Evolutionary conservation across 2,329 filamentous ascomycete genomes (phyloP).

Genomic region (Pseudogymnoascus destructans): DNA sequence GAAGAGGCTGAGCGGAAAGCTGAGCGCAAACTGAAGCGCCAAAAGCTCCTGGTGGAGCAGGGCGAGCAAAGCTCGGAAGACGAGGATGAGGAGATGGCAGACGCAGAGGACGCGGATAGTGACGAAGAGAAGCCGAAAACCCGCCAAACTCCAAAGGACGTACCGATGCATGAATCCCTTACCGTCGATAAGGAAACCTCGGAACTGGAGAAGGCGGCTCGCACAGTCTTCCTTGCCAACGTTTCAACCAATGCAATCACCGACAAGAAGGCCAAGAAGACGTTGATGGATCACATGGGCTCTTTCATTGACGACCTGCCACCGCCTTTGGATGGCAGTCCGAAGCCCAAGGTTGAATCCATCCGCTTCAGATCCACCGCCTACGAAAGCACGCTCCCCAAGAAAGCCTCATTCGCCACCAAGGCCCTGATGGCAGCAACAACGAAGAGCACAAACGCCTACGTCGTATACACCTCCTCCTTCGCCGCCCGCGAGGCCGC

Average conservation of each 20-base stretch:
- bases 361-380: conserved; percentile 89
- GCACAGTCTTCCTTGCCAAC: conserved; percentile 89
- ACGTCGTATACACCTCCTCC: conserved; percentile 71
- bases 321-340: conserved; percentile 31
- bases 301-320: conserved; percentile 52
- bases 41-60: conserved; percentile 33
- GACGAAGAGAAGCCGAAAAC: conserved; percentile 27
- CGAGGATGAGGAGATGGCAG: conserved; percentile 18
- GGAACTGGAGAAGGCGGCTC: conserved; percentile 71
- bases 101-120: conserved; percentile 19
- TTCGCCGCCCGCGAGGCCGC: conserved; percentile 65
- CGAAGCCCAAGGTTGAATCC: conserved; percentile 67
- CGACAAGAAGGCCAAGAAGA: conserved; percentile 69
- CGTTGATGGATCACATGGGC: conserved; percentile 61
- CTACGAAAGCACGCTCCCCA: conserved; percentile 68
- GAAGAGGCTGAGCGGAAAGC: conserved; percentile 35
- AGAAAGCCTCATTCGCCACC: conserved; percentile 87
- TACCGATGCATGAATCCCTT: conserved; percentile 41
- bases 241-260: conserved; percentile 73
- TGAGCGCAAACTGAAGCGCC: conserved; percentile 35
- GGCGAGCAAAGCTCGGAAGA: conserved; percentile 24
- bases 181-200: conserved; percentile 38
- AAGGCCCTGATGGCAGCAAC: conserved; percentile 84
- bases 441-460: conserved; percentile 86
- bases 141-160: conserved; percentile 31